phyloP scores from a whole-genome alignment of 306 rosid genomes.

The Gleditsia sinensis region DNA sequence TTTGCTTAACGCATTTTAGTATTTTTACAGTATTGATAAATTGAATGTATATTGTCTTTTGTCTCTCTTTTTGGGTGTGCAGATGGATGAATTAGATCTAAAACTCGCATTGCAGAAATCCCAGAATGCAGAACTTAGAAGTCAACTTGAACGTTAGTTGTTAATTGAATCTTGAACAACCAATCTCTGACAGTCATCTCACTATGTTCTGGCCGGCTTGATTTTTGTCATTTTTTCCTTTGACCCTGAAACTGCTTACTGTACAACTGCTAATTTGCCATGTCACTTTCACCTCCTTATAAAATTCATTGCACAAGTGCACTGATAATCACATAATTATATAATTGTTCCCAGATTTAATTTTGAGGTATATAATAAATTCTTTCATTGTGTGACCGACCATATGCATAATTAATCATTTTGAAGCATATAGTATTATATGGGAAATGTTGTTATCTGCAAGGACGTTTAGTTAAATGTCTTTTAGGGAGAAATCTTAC shows the following conservation, averaged over 20 bases:
- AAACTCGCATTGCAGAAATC: slow-evolving; percentile 80
- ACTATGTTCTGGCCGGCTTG: slow-evolving; percentile 1
- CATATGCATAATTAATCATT: too few species aligned
- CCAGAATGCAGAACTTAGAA: slow-evolving; percentile 73
- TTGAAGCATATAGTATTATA: too few species aligned
- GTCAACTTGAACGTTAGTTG: slow-evolving; percentile 75
- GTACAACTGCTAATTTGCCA: slow-evolving; percentile 7
- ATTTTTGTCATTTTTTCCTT: neutral
- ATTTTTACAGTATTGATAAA: slow-evolving; percentile 7
- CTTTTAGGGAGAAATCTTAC: too few species aligned
- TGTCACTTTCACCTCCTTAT: neutral
- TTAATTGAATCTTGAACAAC: neutral
- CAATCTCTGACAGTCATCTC: neutral
- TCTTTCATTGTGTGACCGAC: neutral
- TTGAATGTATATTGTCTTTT: neutral
- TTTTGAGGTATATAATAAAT: neutral
- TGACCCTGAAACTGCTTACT: slow-evolving; percentile 10
- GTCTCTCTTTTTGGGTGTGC: slow-evolving; percentile 26
- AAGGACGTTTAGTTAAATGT: too few species aligned
- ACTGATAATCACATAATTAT: slow-evolving; percentile 2
- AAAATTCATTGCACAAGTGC: slow-evolving; percentile 1
- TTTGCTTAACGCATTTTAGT: neutral
- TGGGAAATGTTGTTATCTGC: too few species aligned
- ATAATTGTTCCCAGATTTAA: slow-evolving; percentile 3
- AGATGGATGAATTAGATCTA: slow-evolving; percentile 80